Evolutionary conservation across 805 yeast species (phyloP).

Genomic region (Candida pseudoglaebosa): DNA sequence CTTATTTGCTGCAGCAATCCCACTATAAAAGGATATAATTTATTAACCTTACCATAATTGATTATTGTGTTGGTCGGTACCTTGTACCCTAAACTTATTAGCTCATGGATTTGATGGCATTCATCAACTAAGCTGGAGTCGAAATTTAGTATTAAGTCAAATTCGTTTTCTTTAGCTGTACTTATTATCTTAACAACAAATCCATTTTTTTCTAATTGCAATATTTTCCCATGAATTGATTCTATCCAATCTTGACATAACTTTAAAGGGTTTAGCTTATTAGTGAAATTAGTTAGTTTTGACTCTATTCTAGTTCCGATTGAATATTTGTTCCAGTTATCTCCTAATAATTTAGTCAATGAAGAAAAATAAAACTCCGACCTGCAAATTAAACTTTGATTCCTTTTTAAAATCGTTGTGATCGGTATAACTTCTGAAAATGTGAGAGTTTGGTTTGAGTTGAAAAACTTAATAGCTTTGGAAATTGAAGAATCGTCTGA

Average conservation of each 20-base stretch:
- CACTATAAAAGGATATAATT: slow-evolving; percentile 55
- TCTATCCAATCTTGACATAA: slow-evolving; percentile 50
- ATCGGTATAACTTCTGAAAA: slow-evolving; percentile 2
- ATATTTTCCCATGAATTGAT: slow-evolving; percentile 8
- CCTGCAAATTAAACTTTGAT: slow-evolving; percentile 18
- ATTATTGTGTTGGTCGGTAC: slow-evolving; percentile 52
- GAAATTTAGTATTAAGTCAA: slow-evolving; percentile 47
- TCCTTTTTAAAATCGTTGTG: slow-evolving; percentile 13
- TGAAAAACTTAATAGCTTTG: background rate
- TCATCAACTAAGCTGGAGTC: slow-evolving; percentile 39
- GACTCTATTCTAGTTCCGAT: slow-evolving; percentile 56
- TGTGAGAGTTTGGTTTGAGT: background rate
- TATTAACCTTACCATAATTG: slow-evolving; percentile 46
- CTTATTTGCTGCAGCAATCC: slow-evolving; percentile 49
- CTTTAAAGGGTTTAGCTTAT: slow-evolving; percentile 40
- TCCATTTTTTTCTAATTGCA: slow-evolving; percentile 17
- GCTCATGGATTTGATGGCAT: slow-evolving; percentile 51
- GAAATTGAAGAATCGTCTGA: slow-evolving; percentile 4
- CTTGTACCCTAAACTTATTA: slow-evolving; percentile 48
- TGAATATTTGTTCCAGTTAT: slow-evolving; percentile 35
- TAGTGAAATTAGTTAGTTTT: slow-evolving; percentile 44
- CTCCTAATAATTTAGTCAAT: slow-evolving; percentile 26
- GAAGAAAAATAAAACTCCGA: slow-evolving; percentile 19
- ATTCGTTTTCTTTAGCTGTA: slow-evolving; percentile 12
- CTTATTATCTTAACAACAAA: slow-evolving; percentile 37